Evolutionary conservation across 345 rosid genomes (phyloP).

Genomic region (Jatropha curcas): DNA sequence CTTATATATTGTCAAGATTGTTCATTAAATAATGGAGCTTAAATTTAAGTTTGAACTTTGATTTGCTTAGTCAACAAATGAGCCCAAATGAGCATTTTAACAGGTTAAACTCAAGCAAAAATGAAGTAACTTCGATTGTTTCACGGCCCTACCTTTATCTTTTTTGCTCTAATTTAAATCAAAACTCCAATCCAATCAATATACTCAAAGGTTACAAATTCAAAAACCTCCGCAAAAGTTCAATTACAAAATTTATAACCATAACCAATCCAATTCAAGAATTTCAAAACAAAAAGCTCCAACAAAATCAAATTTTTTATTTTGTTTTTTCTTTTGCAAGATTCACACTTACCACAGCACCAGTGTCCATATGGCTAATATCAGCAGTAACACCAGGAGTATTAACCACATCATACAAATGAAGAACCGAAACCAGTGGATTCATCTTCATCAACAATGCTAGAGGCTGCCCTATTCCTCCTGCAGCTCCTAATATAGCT

Average conservation of each 20-base stretch:
- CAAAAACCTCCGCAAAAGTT: too few species aligned
- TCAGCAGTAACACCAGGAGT: slow-evolving; percentile 95
- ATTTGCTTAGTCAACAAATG: too few species aligned
- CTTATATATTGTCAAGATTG: too few species aligned
- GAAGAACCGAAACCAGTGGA: slow-evolving; percentile 91
- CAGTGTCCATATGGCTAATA: slow-evolving; percentile 96
- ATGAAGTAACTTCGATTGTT: neutral
- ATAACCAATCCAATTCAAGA: neutral
- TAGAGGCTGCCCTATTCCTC: slow-evolving; percentile 96
- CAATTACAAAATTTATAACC: too few species aligned
- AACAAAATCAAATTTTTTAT: neutral
- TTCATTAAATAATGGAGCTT: too few species aligned
- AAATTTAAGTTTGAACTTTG: too few species aligned
- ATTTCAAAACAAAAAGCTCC: neutral
- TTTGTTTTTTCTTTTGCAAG: neutral
- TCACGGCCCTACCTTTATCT: neutral
- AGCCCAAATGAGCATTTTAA: neutral
- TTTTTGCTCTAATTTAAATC: neutral
- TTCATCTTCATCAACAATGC: slow-evolving; percentile 95
- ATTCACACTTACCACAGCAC: slow-evolving; percentile 64
- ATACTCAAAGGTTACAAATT: too few species aligned
- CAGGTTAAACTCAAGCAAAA: neutral
- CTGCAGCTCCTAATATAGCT: slow-evolving; percentile 92
- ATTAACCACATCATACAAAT: slow-evolving; percentile 90
- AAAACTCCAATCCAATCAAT: neutral